Evolutionary conservation across 371 early-diverging fungal genomes (phyloP).

Genomic region (Actinomortierella wolfii): DNA sequence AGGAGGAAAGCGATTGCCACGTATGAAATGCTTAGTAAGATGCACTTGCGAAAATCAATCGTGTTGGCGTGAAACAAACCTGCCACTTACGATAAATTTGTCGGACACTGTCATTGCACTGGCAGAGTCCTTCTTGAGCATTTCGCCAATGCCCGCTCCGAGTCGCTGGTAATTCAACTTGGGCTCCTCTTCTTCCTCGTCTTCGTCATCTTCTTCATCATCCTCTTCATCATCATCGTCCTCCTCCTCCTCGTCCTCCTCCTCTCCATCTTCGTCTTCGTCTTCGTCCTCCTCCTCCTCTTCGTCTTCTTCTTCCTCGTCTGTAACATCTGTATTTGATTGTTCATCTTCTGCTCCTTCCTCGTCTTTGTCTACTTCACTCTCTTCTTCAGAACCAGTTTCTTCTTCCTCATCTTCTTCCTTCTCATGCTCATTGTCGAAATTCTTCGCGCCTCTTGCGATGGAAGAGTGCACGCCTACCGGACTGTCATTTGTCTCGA

Average conservation of each 20-base stretch:
- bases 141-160: conserved; percentile 70
- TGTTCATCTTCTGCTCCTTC: conserved; percentile 9
- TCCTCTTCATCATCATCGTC: conserved; percentile 51
- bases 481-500: conserved; percentile 11
- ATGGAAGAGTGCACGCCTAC: neutral
- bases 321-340: conserved; percentile 32
- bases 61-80: neutral
- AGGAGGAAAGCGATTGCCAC: neutral
- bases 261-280: conserved; percentile 26
- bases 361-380: conserved; percentile 47
- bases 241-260: conserved; percentile 26
- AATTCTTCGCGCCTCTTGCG: conserved; percentile 6
- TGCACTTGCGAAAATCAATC: neutral
- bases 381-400: conserved; percentile 40
- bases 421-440: conserved; percentile 8
- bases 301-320: conserved; percentile 39
- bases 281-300: conserved; percentile 28
- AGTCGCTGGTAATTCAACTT: conserved; percentile 88
- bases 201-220: conserved; percentile 51
- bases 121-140: conserved; percentile 88
- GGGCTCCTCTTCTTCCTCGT: conserved; percentile 82
- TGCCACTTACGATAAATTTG: conserved; percentile 74
- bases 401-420: conserved; percentile 22
- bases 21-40: neutral
- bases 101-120: conserved; percentile 78